A percentile compares a stretch with the other conserved stretches of the same genome.
These are phyloP conservation scores for Apiotrichum akiyoshidainum DNA, from an alignment of 1,284 basidiomycete species.

Conservation along the genomic window DNA sequence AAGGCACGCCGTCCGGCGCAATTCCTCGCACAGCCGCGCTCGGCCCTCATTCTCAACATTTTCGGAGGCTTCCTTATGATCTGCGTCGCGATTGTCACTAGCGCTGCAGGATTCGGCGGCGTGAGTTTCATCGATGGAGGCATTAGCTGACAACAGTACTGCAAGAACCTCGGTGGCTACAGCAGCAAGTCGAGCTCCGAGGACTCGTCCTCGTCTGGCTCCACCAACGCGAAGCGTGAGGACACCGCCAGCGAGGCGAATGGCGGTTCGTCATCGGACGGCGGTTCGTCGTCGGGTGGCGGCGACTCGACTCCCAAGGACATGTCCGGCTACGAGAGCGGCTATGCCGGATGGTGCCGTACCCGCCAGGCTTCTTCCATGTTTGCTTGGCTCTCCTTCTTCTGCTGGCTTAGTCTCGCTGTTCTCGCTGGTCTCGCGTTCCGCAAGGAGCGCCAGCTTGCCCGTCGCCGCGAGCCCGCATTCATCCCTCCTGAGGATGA, in stretches of 20 bases:
- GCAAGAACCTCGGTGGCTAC: constrained; percentile 69
- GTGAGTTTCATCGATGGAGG: background rate
- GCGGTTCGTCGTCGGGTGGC: constrained; percentile 35
- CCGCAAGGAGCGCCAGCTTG: constrained; percentile 30
- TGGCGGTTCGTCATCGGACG: background rate
- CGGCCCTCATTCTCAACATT: constrained; percentile 72
- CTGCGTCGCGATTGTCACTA: constrained; percentile 62
- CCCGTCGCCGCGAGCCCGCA: constrained; percentile 30
- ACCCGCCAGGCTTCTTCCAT: constrained; percentile 83
- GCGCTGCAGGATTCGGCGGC: background rate
- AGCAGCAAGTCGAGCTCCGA: constrained; percentile 55
- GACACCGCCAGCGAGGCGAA: background rate
- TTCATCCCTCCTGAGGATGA: constrained; percentile 32
- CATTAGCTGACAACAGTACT: constrained; percentile 55
- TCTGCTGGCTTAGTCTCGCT: constrained; percentile 34
- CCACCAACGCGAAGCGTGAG: background rate
- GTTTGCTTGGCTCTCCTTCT: constrained; percentile 66
- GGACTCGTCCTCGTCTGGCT: background rate
- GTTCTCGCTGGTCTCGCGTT: constrained; percentile 35
- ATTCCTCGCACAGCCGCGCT: constrained; percentile 72
- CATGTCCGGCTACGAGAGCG: background rate
- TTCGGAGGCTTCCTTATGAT: constrained; percentile 64
- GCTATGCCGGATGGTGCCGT: constrained; percentile 67
- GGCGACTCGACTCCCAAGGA: constrained; percentile 54
- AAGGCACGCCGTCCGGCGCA: constrained; percentile 69